Evolutionary conservation across 306 rosid species (phyloP).

Genomic region (Ammopiptanthus mongolicus): DNA sequence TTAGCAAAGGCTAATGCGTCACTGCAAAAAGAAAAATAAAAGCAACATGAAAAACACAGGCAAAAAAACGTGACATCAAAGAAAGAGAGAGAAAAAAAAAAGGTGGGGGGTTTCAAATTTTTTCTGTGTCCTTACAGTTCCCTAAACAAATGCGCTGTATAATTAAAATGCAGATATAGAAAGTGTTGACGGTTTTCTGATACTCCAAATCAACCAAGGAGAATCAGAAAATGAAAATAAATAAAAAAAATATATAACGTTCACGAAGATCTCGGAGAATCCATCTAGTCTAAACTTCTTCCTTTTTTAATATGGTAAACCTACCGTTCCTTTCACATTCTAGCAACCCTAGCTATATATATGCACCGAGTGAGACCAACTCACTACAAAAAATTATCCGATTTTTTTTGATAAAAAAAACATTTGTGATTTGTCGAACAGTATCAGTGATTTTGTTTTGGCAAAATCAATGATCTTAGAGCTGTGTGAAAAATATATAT

Average conservation of each 20-base stretch:
- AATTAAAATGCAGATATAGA: conserved; percentile 17
- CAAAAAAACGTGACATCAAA: conserved; percentile 1
- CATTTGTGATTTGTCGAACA: background rate
- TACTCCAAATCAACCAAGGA: conserved; percentile 24
- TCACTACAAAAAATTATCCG: background rate
- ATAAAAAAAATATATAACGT: background rate
- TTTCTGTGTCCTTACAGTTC: background rate
- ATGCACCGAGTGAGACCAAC: background rate
- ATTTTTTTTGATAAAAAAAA: background rate
- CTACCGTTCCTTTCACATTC: conserved; percentile 1
- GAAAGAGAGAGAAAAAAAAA: background rate
- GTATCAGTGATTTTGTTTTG: background rate
- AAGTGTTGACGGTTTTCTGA: conserved; percentile 28
- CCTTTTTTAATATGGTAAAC: background rate
- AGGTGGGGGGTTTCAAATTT: background rate
- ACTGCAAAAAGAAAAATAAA: conserved; percentile 20
- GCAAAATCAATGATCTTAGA: conserved; percentile 9
- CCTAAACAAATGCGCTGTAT: background rate
- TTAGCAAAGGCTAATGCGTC: background rate
- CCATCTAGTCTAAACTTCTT: conserved; percentile 16
- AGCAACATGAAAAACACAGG: background rate
- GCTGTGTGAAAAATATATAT: background rate
- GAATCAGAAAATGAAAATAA: background rate
- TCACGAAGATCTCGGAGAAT: conserved; percentile 52
- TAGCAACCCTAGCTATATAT: conserved; percentile 37